Conservation (phyloP, 1,284 basidiomycete genomes). For the Cryptococcus sp. region DNA sequence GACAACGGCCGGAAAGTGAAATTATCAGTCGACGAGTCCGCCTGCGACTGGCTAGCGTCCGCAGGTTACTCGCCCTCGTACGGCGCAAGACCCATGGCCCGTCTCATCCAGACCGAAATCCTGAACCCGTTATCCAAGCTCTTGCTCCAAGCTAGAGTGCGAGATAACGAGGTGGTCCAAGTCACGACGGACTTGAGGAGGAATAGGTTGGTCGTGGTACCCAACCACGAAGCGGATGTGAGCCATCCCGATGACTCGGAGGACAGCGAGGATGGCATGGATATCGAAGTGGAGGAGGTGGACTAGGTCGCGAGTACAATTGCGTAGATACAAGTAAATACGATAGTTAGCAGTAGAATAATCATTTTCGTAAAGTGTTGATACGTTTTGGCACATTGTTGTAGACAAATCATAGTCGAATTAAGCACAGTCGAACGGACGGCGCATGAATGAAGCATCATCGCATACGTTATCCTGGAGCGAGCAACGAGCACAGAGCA, state of each 20-base stretch:
- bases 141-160: constrained; percentile 79
- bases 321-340: too few species aligned
- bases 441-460: too few species aligned
- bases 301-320: constrained; percentile 33
- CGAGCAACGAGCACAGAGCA: too few species aligned
- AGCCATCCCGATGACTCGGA: constrained; percentile 44
- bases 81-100: constrained; percentile 88
- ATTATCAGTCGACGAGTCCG: constrained; percentile 71
- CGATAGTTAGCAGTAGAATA: too few species aligned
- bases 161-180: constrained; percentile 75
- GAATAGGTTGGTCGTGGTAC: constrained; percentile 76
- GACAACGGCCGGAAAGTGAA: constrained; percentile 73
- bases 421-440: too few species aligned
- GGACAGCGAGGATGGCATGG: constrained; percentile 44
- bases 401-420: too few species aligned
- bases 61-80: constrained; percentile 83
- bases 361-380: too few species aligned
- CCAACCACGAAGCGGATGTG: constrained; percentile 69
- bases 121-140: constrained; percentile 88
- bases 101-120: constrained; percentile 89
- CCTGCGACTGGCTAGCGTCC: constrained; percentile 79
- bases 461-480: too few species aligned
- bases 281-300: constrained; percentile 53
- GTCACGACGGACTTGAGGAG: constrained; percentile 80
- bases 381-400: too few species aligned